Base-by-base conservation (phyloP, 768 basidiomycete genomes). In the Gloeostereum incarnatum region DNA sequence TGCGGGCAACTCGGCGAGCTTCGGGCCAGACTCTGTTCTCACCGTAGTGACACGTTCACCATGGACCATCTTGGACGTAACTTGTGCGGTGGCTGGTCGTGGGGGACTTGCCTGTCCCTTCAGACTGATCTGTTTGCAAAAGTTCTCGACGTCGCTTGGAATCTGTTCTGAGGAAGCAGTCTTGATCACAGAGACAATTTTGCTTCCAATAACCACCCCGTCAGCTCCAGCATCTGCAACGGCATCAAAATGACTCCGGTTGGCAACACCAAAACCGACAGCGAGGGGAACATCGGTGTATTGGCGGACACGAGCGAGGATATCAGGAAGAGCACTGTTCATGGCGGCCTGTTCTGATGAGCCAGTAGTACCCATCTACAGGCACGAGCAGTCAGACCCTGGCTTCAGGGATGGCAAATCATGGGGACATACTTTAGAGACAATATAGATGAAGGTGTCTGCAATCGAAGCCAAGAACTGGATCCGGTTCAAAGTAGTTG, bases 371-470 rank as follows among this genome's bases (percentile, higher is more conserved):
- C 96, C 96, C 96, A 99, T 99, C 89, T 84, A 40, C 61, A 40
- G 13, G 35, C 41, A 36, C 36, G 25, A 20, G 52, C 24, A 47
- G 37, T n/a, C 35, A 34, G 17, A 27, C 19, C 35, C 19, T 18
- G 31, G 26, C 32, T 32, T 31, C 6, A 45, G 22, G 16, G 16
- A n/a, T n/a, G n/a, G n/a, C n/a, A n/a, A n/a, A n/a, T n/a, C 35
- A 29, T 6, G 2, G 18, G 16, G 14, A 46, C 61, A 26, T 49
- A 86, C 91, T 68, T 90, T 94, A 34, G 93, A 96, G n/a, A 97
- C 93, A 33, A 99, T 79, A 56, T 99, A 99, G 45, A 99, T 90
- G 68, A 99, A 98, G 2, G 83, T 81, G 58, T 99, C 96, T 13
- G 96, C 94, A 49, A 99, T 97, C 6, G 82, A 78, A 2, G 89